Evolutionary conservation across 2,329 filamentous ascomycete species (phyloP), one percentile per base, ranked within the genome.

Genomic region (Tricladium varicosporioides): DNA sequence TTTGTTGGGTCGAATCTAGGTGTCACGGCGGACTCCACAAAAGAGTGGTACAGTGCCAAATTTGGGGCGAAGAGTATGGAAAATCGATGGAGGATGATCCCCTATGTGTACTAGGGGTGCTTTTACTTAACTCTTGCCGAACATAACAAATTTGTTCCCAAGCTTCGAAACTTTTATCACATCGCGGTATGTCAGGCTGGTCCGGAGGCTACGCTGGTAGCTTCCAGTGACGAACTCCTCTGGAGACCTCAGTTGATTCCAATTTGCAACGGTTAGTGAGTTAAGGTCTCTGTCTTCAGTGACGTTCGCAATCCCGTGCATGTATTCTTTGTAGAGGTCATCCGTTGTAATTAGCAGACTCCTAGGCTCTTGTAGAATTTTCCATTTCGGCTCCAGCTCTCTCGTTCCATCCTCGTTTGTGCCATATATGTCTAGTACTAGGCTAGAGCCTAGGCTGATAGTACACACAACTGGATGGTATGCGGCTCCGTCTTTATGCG

Each of bases 391-490:
- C 36, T 73, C 71, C 11, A 72, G 69, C 60, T 80, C 77, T 57
- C 88, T 59, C 70, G 83, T 77, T n/a, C 81, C 82, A 54, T 84
- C 80, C 8, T 80, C 78, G 59, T 79, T 84, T 71, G 81, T 87
- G 64, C 79, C 78, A 70, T 89, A 85, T 13, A 97, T 76, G 65
- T 96, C 87, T 51, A 97, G 78, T 57, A 93, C 91, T 8, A 96
- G 77, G 48, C 84, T 84, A 9, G 84, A 84, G 0, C 91, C 91
- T 7, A 99, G 76, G 74, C 91, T 96, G 61, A 97, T 87, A 1
- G 94, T 97, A 62, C 91, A 94, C 11, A 97, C 93, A 13, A 95
- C 85, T 1, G 89, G 89, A 69, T 89, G 82, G 70, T 99, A 99
- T 9, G 93, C 91, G 8, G 82, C 76, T 1, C 93, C 94, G 71